phyloP scores from a whole-genome alignment of 2,329 filamentous ascomycete genomes.

The Hypoxylon sp. region DNA sequence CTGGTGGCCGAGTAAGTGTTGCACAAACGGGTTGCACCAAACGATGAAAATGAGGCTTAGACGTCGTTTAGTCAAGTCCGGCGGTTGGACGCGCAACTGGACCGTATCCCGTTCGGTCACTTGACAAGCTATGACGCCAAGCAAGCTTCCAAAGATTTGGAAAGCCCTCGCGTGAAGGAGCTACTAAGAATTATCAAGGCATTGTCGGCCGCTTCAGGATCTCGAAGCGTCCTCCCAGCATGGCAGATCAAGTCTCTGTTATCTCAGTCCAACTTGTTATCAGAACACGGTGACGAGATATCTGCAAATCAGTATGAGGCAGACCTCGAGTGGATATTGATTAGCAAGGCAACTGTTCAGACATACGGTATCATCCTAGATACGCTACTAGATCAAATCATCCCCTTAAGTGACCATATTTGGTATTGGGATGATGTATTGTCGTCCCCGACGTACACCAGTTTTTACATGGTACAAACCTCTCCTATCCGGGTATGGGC shows the following conservation, averaged over 20 bases:
- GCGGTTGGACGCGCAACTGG: constrained; percentile 75
- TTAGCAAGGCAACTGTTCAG: constrained; percentile 93
- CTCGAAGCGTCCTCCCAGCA: constrained; percentile 72
- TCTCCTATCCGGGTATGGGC: constrained; percentile 82
- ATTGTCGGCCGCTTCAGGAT: constrained; percentile 78
- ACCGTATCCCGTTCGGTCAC: constrained; percentile 69
- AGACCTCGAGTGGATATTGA: constrained; percentile 90
- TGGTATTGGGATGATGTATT: constrained; percentile 97
- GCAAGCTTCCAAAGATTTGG: constrained; percentile 59
- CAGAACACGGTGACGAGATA: constrained; percentile 50
- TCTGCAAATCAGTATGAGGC: constrained; percentile 71
- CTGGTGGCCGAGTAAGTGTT: constrained; percentile 64
- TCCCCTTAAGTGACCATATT: constrained; percentile 86
- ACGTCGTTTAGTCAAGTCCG: constrained; percentile 67
- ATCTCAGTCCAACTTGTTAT: constrained; percentile 71
- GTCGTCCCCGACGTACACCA: constrained; percentile 82
- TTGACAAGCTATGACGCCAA: constrained; percentile 60
- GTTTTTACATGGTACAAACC: constrained; percentile 88
- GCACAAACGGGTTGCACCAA: constrained; percentile 6
- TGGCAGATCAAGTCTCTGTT: constrained; percentile 74
- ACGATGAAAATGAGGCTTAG: constrained; percentile 35
- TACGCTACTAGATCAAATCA: constrained; percentile 84
- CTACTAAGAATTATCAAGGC: constrained; percentile 78
- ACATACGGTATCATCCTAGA: constrained; percentile 86
- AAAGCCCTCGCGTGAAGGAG: constrained; percentile 70